Base-by-base conservation (phyloP, 352 stramenopile species). In the Pythium aquatile region DNA sequence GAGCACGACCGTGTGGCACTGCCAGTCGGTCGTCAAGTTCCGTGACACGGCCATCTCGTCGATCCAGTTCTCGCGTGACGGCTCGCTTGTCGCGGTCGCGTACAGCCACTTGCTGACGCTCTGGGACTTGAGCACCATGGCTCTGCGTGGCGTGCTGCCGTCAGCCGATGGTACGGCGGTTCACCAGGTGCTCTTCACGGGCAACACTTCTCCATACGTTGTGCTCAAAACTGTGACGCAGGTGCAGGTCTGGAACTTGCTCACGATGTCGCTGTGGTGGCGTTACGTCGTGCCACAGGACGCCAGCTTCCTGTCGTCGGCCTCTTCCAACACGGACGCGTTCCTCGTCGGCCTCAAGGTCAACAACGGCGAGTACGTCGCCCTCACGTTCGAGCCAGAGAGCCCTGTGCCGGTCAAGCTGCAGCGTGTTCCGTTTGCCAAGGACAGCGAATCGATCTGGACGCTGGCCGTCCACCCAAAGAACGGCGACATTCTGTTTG, bases 51-150 rank as follows among this genome's bases (percentile, higher is more conserved):
- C 80, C 10, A 88, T 97, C 57, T 88, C 81, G 14, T 74, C 79
- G 1, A 73, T 90, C n/a, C 72, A 69, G 14, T 93, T 96, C 58
- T 75, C 87, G 3, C 53, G 70, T 9, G 89, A 97, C 58, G 87
- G 83, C 8, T 96, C 89, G 47, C 67, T 97, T 37, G 68, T 97
- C 24, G 89, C 88, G 1, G 81, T 96, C 49, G 88, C 85, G 2
- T 96, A 96, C 61, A 79, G 75, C 20, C 74, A 82, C 37, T 70
- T 95, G 47, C 60, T 97, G 24, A 96, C 89, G 46, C 74, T 97
- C 29, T 97, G 89, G 89, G 86, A 97, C 53, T 72, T 92, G 13
- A 52, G 60, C 10, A 91, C 82, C 13, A 87, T 93, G 68, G 74
- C 83, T 29, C 64, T 97, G n/a, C 73, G 82, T 28, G 79, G 79